Evolutionary conservation across 768 basidiomycete genomes (phyloP), one percentile per base, ranked within the genome.

Genomic region (Tricholoma hemisulphureum): DNA sequence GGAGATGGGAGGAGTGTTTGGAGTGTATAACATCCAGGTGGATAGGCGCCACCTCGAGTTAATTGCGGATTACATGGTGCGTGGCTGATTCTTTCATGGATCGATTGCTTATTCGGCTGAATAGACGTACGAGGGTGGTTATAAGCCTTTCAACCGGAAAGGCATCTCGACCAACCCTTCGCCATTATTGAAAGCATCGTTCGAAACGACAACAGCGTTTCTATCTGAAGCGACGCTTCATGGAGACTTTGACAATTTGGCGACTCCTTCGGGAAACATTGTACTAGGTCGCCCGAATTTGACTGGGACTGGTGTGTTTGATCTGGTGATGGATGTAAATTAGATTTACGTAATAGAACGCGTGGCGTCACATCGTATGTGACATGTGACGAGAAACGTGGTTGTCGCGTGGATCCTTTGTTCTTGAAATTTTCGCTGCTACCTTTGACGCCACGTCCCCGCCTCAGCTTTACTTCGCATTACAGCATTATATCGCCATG

Each of bases 61-160:
- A 61, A 97, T 99, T 70, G 97, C 97, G 13, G 97, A 99, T 72
- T 99, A 98, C 71, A 99, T 99, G 97, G 96, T 96, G 67, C 63
- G 88, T 67, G n/a, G 48, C 8, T 26, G 13, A 4, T 18, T 49
- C 21, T 6, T 29, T 31, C 28, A 11, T n/a, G 2, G 18, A 34
- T 41, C 39, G 43, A 24, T 24, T 35, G 48, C 45, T 52, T 26
- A 59, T 49, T 28, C 8, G 28, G 10, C 34, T n/a, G 20, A 16
- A 20, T 54, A 98, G 96, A 98, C 97, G 0, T 98, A 94, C 70
- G 95, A 98, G 55, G 97, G 97, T 28, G 94, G 90, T 26, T 99
- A 95, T 80, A 96, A 93, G 74, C 94, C 97, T 2, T 99, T 98
- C 78, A 99, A 98, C 73, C 89, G 97, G 45, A 93, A 89, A 61